These are phyloP conservation scores for Arabidopsis lyrata DNA, from an alignment of 441 rosid species.

Conservation along the genomic window DNA sequence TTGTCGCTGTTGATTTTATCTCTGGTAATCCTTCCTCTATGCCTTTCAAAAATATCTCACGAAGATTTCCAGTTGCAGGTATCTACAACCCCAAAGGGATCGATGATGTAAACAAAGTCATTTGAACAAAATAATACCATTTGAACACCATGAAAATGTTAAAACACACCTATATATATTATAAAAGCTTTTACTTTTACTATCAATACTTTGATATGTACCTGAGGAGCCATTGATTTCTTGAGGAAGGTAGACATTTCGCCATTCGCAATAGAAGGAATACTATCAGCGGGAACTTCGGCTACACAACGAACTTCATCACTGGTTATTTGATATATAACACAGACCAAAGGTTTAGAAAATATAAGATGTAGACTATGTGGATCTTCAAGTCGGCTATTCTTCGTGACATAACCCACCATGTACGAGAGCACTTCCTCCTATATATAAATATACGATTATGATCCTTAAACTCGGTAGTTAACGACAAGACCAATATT, in stretches of 20 bases:
- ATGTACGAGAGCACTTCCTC: conserved; percentile 75
- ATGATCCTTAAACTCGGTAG: not conserved
- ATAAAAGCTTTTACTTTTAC: not conserved
- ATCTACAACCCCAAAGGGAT: conserved; percentile 11
- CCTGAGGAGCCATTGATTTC: conserved; percentile 74
- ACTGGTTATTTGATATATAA: conserved; percentile 70
- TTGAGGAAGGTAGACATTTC: conserved; percentile 71
- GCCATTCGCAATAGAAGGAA: conserved; percentile 71
- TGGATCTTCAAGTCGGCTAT: conserved; percentile 64
- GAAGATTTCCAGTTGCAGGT: conserved; percentile 39
- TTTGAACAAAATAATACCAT: not conserved
- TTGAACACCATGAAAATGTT: not conserved
- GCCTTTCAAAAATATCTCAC: conserved; percentile 53
- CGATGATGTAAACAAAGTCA: too few species aligned
- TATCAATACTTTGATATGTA: conserved; percentile 23
- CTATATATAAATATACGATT: conserved; percentile 42
- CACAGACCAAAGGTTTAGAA: conserved; percentile 61
- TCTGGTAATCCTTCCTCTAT: conserved; percentile 54
- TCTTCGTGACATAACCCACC: conserved; percentile 70
- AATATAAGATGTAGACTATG: conserved; percentile 67
- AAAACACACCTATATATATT: not conserved
- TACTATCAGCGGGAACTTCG: conserved; percentile 70
- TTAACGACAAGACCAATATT: not conserved
- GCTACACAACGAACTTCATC: conserved; percentile 73
- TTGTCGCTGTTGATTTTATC: conserved; percentile 52